Base-by-base conservation (phyloP, 2,329 filamentous ascomycete genomes). In the Sporothrix brunneoviolacea region DNA sequence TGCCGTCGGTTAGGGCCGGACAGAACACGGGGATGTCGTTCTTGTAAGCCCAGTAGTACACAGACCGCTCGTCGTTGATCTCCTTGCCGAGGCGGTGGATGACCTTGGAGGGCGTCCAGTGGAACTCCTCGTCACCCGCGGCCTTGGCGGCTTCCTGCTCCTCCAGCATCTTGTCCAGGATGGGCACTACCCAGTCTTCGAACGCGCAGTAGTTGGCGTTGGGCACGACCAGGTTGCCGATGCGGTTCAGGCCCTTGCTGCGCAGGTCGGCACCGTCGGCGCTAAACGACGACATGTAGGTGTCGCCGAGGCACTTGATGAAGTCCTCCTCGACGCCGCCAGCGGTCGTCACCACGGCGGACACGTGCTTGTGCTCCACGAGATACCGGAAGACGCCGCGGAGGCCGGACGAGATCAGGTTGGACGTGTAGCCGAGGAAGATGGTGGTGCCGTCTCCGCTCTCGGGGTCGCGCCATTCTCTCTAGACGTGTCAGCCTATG, bases 161-260 rank as follows among this genome's bases (percentile, higher is more conserved):
- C 58, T 85, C 84, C 3, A 97, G 77, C 89, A 98, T 93, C 58
- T 73, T 82, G 70, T 97, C 88, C n/a, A 98, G 74, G 59, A 98
- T 94, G 3, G 93, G 93, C 44, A 97, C 79, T 7, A 98, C 76
- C 93, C 93, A 98, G 71, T 98, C 93, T 66, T 98, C 93, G 61
- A 98, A 98, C 7, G 85, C 83, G 66, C 93, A 97, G 73, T 98
- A 95, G 70, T 98, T 98, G 67, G 83, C 88, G 67, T 98, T 98
- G 6, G 93, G 93, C 2, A 98, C 93, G 19, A 97, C 77, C 2
- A 98, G 77, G 62, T 98, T 97, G 46, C 93, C 93, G 61, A 98
- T 97, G 28, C 93, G 83, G 69, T 98, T 98, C 62, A 97, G 79
- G 9, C 93, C 93, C 65, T 88, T 86, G 55, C 82, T 78, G 35